Conservation (phyloP, 1,284 basidiomycete species). For the Takashimella koratensis region DNA sequence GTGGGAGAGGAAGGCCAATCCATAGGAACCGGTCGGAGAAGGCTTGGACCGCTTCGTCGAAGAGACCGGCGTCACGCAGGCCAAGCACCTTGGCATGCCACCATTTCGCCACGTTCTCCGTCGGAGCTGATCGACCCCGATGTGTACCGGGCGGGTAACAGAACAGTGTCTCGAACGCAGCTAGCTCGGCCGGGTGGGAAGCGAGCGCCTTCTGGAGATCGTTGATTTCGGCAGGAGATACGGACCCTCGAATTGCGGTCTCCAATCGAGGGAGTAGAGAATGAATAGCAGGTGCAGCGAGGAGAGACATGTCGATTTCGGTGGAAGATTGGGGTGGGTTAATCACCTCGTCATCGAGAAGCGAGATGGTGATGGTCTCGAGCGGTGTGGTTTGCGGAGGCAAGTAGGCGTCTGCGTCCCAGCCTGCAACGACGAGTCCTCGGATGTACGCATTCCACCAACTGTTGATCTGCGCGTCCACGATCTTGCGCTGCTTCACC, state of each 20-base stretch:
- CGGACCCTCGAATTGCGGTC: background rate
- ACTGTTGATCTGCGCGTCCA: slow-evolving; percentile 9
- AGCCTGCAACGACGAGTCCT: slow-evolving; percentile 23
- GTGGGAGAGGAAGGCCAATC: slow-evolving; percentile 29
- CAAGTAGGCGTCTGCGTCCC: slow-evolving; percentile 20
- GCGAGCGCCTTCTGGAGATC: slow-evolving; percentile 13
- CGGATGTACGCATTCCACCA: slow-evolving; percentile 34
- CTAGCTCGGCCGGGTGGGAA: slow-evolving; percentile 8
- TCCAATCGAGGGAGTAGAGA: background rate
- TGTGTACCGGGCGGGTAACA: background rate
- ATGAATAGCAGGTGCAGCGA: slow-evolving; percentile 4
- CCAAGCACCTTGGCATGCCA: slow-evolving; percentile 30
- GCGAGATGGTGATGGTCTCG: slow-evolving; percentile 14
- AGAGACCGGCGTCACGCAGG: slow-evolving; percentile 9
- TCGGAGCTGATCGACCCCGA: slow-evolving; percentile 6
- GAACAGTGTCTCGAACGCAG: slow-evolving; percentile 16
- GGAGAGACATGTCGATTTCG: slow-evolving; percentile 1
- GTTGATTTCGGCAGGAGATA: slow-evolving; percentile 12
- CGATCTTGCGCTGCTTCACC: slow-evolving; percentile 5
- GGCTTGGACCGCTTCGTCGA: slow-evolving; percentile 18
- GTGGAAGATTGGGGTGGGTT: background rate
- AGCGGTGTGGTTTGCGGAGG: slow-evolving; percentile 17
- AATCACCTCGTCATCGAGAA: slow-evolving; percentile 7
- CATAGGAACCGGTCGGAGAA: slow-evolving; percentile 30
- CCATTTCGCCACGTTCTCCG: slow-evolving; percentile 19